Evolutionary conservation across 306 rosid genomes (phyloP).

Genomic region (Lotus japonicus): DNA sequence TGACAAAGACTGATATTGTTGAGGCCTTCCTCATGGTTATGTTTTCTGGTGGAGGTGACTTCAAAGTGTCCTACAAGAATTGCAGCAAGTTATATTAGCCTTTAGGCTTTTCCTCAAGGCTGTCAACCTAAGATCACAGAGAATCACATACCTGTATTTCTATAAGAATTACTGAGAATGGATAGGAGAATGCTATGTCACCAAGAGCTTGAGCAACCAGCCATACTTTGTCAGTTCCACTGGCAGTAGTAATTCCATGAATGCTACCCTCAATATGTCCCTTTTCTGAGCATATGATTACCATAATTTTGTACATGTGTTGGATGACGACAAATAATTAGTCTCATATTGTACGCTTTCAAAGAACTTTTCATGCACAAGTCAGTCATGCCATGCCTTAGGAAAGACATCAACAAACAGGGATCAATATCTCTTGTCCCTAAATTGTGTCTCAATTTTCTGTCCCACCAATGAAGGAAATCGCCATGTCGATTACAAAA

Average conservation of each 20-base stretch:
- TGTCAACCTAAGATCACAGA: neutral
- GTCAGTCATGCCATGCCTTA: neutral
- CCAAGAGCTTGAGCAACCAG: slow-evolving; percentile 77
- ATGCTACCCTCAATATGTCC: slow-evolving; percentile 50
- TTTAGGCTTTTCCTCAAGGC: neutral
- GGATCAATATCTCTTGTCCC: too few relatives aligned
- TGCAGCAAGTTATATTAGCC: slow-evolving; percentile 5
- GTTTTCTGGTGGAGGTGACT: slow-evolving; percentile 77
- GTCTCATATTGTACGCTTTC: neutral
- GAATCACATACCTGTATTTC: slow-evolving; percentile 62
- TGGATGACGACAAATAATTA: neutral
- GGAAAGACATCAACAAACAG: neutral
- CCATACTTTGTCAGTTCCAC: slow-evolving; percentile 44
- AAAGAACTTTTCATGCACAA: neutral
- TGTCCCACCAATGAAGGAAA: too few relatives aligned
- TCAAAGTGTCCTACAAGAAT: slow-evolving; percentile 74
- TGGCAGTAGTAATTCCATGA: slow-evolving; percentile 43
- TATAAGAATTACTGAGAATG: slow-evolving; percentile 75
- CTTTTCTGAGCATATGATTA: slow-evolving; percentile 45
- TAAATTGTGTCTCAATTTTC: too few relatives aligned
- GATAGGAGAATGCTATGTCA: slow-evolving; percentile 85
- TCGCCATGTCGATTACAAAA: too few relatives aligned
- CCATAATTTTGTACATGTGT: neutral
- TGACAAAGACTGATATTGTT: slow-evolving; percentile 33
- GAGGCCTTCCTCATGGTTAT: slow-evolving; percentile 57